These are phyloP conservation scores for Scutellaria baicalensis DNA, from an alignment of 257 asterid species.

Conservation along the genomic window DNA sequence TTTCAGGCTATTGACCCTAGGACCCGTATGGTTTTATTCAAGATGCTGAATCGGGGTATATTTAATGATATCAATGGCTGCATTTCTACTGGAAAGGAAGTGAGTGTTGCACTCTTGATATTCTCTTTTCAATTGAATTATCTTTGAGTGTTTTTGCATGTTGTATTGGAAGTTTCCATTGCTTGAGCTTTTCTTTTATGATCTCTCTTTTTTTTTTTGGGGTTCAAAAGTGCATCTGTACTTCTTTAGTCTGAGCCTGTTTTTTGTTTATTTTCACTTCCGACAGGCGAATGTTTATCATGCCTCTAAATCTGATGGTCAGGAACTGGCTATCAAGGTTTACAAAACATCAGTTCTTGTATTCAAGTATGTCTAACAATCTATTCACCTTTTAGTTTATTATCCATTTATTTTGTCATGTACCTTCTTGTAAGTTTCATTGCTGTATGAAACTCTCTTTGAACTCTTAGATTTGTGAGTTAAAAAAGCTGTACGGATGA, in stretches of 20 bases:
- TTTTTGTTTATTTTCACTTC: slow-evolving; percentile 3
- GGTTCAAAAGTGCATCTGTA: neutral
- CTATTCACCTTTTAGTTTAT: slow-evolving; percentile 16
- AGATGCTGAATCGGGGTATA: slow-evolving; percentile 78
- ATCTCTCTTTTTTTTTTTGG: neutral
- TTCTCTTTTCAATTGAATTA: neutral
- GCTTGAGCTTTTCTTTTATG: neutral
- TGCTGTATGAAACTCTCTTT: too few species aligned
- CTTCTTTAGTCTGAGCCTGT: neutral
- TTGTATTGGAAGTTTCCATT: neutral
- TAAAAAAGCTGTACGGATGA: too few species aligned
- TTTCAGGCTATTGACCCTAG: slow-evolving; percentile 97
- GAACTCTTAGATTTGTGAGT: too few species aligned
- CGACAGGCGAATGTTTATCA: slow-evolving; percentile 95
- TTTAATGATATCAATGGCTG: slow-evolving; percentile 92
- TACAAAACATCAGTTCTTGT: slow-evolving; percentile 93
- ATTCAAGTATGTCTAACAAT: slow-evolving; percentile 56
- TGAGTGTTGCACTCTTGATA: slow-evolving; percentile 18
- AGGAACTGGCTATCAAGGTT: slow-evolving; percentile 86
- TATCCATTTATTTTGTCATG: too few species aligned
- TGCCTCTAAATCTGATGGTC: slow-evolving; percentile 81
- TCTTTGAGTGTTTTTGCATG: neutral
- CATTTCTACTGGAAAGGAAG: slow-evolving; percentile 99
- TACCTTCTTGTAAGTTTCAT: too few species aligned
- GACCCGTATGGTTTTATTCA: slow-evolving; percentile 93